Base-by-base conservation (phyloP, 805 yeast species). In the Wickerhamiella spandovensis region DNA sequence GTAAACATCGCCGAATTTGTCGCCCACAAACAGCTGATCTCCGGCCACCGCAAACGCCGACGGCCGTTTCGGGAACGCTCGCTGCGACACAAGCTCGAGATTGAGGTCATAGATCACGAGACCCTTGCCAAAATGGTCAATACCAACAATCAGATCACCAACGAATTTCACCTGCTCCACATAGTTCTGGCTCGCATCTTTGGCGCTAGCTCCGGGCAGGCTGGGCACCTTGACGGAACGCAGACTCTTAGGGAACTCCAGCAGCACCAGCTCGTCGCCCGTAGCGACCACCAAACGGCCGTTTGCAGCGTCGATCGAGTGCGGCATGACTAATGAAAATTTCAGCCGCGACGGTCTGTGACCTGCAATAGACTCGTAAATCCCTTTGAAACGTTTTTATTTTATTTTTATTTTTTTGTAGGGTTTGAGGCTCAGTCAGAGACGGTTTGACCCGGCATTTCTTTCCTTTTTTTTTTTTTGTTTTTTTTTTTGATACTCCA, bases 1-100 rank as follows among this genome's bases (percentile, higher is more conserved):
- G 64, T 85, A 92, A 5, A 88, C 96, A 66, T 92, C 99, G 46
- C 98, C 98, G 63, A 90, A 92, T 69, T 92, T 92, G 65, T 92
- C 98, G 20, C 95, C 96, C 22, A 89, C 75, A 2, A 87, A 64
- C 7, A 89, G 65, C 13, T 68, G 66, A 15, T 48, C 55, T 52
- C 75, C 78, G 46, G 47, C 35, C 12, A 51, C 76, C 77, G 35
- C 67, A 66, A 32, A 82, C 73, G 0, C 79, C 71, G 18, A 88
- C 72, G 1, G 95, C 66, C 97, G 79, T 65, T 90, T 90, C 37
- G 96, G 88, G 60, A 86, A 82, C 5, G 76, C 74, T 62, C 87
- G 90, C 59, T 90, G 78, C 61, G 83, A 82, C 39, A 75, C 58
- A 18, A 82, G 63, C 21, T 61, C 62, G 37, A 85, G 67, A 50